Evolutionary conservation across 306 rosid genomes (phyloP).

Genomic region (Pterocarpus santalinus): DNA sequence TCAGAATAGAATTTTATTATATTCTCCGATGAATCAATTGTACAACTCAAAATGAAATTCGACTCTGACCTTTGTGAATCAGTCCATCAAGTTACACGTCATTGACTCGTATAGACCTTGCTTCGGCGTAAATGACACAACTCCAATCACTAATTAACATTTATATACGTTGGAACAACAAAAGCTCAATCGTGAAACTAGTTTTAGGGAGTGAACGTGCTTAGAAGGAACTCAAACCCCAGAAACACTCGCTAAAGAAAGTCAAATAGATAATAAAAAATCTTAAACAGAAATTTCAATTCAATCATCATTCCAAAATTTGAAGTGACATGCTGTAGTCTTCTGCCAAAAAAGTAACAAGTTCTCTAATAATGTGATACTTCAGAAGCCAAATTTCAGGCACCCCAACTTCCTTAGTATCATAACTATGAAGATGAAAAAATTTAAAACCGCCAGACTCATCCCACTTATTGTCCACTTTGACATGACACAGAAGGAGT

Average conservation of each 20-base stretch:
- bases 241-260: neutral
- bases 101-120: conserved; percentile 12
- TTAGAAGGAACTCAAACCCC: neutral
- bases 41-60: conserved; percentile 33
- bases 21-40: conserved; percentile 9
- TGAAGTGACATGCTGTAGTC: conserved; percentile 13
- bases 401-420: conserved; percentile 16
- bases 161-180: neutral
- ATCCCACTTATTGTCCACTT: conserved; percentile 24
- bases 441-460: conserved; percentile 21
- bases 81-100: neutral
- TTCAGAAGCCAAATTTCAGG: conserved; percentile 20
- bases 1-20: conserved; percentile 7
- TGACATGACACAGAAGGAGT: conserved; percentile 16
- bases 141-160: conserved; percentile 3
- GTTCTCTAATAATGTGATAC: neutral
- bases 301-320: conserved; percentile 37
- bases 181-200: conserved; percentile 6
- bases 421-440: neutral
- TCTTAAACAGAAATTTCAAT: conserved; percentile 5
- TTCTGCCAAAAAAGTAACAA: conserved; percentile 8
- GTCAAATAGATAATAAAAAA: conserved; percentile 18
- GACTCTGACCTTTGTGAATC: neutral
- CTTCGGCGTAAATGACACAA: conserved; percentile 5
- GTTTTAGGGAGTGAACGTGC: neutral